Conservation (phyloP, 164 flowering plant species). For the Macadamia integrifolia region DNA sequence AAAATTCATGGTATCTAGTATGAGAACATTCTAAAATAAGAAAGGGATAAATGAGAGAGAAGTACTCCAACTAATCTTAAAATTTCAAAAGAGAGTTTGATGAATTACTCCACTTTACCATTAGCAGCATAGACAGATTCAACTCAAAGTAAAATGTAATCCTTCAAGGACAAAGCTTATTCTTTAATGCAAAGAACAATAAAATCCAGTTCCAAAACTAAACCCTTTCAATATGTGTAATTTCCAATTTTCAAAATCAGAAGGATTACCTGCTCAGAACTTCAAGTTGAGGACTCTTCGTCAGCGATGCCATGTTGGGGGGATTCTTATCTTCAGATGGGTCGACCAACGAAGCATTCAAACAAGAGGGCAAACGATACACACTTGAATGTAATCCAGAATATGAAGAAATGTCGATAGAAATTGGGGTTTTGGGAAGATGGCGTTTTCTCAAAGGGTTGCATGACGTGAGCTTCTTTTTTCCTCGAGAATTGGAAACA, state of each 20-base stretch:
- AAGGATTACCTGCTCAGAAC: conserved; percentile 23
- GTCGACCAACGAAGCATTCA: conserved; percentile 16
- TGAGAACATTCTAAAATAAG: too few species aligned
- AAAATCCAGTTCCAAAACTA: neutral
- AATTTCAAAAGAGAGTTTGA: neutral
- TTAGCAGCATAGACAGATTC: neutral
- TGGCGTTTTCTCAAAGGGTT: conserved; percentile 4
- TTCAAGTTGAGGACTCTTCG: conserved; percentile 10
- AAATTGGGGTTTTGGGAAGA: conserved; percentile 1
- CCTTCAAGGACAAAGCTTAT: too few species aligned
- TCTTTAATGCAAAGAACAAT: neutral
- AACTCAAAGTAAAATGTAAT: neutral
- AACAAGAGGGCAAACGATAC: conserved; percentile 15
- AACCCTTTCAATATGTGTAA: neutral
- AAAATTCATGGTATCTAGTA: neutral
- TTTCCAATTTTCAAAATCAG: too few species aligned
- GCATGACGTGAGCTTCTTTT: conserved; percentile 2
- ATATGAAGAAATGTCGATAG: conserved; percentile 5
- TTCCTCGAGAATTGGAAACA: conserved; percentile 2
- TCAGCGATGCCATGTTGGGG: neutral
- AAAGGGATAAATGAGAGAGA: neutral
- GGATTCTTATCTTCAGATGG: conserved; percentile 11
- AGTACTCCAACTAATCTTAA: neutral
- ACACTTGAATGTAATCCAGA: conserved; percentile 15
- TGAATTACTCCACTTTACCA: neutral